phyloP scores from a whole-genome alignment of 2,329 filamentous ascomycete species.

The Sclerotinia subarctica region DNA sequence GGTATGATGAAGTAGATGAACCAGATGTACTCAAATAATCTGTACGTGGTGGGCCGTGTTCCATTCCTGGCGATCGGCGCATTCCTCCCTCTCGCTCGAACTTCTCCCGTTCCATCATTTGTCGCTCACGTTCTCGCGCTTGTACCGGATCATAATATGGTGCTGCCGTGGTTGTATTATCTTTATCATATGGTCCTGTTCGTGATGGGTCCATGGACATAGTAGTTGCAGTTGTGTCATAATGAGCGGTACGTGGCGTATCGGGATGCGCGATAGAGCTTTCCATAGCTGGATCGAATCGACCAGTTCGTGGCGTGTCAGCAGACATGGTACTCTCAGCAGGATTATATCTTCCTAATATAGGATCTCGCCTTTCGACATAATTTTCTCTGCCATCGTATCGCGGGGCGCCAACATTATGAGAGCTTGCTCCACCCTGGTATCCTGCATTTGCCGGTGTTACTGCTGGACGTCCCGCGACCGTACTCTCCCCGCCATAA shows the following conservation, averaged over 20 bases:
- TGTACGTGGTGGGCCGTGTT: conserved; percentile 26
- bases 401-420: conserved; percentile 4
- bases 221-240: conserved; percentile 33
- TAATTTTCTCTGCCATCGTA: conserved; percentile 12
- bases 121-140: conserved; percentile 20
- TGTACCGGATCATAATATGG: conserved; percentile 27
- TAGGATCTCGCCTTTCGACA: conserved; percentile 8
- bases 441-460: conserved; percentile 9
- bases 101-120: conserved; percentile 17
- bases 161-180: conserved; percentile 14
- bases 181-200: conserved; percentile 25
- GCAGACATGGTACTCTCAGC: conserved; percentile 15
- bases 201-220: conserved; percentile 12
- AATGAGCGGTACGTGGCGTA: conserved; percentile 26
- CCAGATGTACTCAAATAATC: conserved; percentile 26
- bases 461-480: conserved; percentile 5
- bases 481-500: not conserved
- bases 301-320: conserved; percentile 14
- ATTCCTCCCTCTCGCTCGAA: conserved; percentile 16
- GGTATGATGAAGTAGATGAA: conserved; percentile 39
- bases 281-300: conserved; percentile 17
- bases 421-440: conserved; percentile 10
- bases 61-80: conserved; percentile 16
- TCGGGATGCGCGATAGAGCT: conserved; percentile 15
- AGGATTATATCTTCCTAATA: conserved; percentile 8